phyloP scores from a whole-genome alignment of 768 basidiomycete species.

The Lactifluus echinatus region DNA sequence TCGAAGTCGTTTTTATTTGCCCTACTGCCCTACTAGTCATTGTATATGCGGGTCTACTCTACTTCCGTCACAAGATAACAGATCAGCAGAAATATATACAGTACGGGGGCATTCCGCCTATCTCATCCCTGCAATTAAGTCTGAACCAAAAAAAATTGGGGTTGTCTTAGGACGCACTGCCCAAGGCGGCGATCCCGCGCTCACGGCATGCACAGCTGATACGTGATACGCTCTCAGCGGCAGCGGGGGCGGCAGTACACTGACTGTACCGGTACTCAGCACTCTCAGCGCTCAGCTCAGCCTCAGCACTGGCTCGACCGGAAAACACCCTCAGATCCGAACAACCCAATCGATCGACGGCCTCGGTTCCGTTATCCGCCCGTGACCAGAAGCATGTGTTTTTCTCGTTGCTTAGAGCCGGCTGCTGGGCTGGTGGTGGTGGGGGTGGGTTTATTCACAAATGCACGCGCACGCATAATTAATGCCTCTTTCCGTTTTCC shows the following conservation, averaged over 20 bases:
- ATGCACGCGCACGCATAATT: too few relatives aligned
- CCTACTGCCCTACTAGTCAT: too few relatives aligned
- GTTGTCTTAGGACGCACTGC: background rate
- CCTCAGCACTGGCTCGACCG: too few relatives aligned
- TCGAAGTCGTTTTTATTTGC: background rate
- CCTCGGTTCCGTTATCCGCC: background rate
- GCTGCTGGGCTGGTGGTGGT: too few relatives aligned
- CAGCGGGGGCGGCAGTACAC: background rate
- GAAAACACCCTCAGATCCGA: background rate
- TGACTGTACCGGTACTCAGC: too few relatives aligned
- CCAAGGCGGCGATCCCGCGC: background rate
- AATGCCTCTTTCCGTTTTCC: too few relatives aligned
- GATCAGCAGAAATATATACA: slow-evolving; percentile 3
- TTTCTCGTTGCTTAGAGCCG: background rate
- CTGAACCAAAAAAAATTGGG: background rate
- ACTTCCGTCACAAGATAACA: background rate
- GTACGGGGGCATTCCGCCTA: background rate
- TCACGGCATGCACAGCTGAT: background rate
- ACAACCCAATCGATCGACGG: background rate
- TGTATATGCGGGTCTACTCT: too few relatives aligned
- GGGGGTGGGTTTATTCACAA: too few relatives aligned
- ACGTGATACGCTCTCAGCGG: background rate
- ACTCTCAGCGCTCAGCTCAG: too few relatives aligned
- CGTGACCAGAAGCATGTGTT: background rate
- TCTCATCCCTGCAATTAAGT: too few relatives aligned